Base-by-base conservation (phyloP, 257 asterid genomes). In the Rhazya stricta region DNA sequence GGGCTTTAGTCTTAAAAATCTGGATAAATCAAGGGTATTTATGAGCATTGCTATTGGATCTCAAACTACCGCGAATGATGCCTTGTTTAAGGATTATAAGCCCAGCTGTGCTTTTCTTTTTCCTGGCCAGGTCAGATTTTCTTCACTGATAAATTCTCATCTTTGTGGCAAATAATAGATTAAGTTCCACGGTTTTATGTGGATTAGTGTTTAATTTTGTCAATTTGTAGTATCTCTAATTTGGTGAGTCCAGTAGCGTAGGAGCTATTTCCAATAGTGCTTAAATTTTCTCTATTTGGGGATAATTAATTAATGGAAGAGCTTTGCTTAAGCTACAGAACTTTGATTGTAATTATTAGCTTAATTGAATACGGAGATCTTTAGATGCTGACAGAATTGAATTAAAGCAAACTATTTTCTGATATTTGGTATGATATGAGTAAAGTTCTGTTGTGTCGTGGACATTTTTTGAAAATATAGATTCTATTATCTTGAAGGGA, bases 51-150 rank as follows among this genome's bases (percentile, higher is more conserved):
- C 90, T 71, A 92, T 86, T 57, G 95, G 98, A 85, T 88, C 97
- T 62, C 90, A 81, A 72, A 62, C 85, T 73, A 75, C 77, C 53
- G 85, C 84, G 16, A 90, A 85, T 67, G 99, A 95, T 79, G 82
- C 90, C 72, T 74, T 89, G 57, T 92, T 91, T 77, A 77, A 84
- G 69, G 98, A 89, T 78, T 92, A 89, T 73, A 89, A 86, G 77
- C 91, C 98, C 85, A 86, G 88, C 66, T 74, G 84, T 69, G 99
- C 96, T 77, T 95, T 95, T 86, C 91, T 95, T 73, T 95, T 95
- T 68, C 99, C 99, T 56, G 99, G 99, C 21, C 99, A 95, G 97
- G 97, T 94, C 32, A 19, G 86, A 32, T 61, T 67, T 9, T 30
- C 25, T 30, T 30, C 15, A 63, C 19, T 58, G 58, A 51, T 19